Evolutionary conservation across 345 rosid species (phyloP).

Genomic region (Aquilaria sinensis): DNA sequence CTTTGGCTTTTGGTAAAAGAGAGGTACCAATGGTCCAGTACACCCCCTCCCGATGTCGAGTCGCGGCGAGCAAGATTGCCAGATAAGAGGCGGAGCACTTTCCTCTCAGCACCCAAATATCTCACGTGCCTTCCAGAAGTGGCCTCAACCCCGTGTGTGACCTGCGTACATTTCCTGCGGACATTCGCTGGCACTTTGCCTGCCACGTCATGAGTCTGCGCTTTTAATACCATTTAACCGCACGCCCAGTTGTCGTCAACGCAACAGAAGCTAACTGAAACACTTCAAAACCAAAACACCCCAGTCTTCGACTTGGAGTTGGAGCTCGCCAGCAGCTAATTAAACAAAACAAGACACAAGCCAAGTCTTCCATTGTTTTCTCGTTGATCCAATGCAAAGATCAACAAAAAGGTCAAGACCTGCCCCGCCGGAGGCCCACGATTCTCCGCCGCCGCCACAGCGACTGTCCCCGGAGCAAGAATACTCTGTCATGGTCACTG

Average conservation of each 20-base stretch:
- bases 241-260: conserved; percentile 2
- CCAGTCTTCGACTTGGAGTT: neutral
- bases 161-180: too few species aligned
- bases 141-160: too few species aligned
- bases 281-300: neutral
- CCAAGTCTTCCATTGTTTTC: neutral
- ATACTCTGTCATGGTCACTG: conserved; percentile 56
- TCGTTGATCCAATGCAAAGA: conserved; percentile 23
- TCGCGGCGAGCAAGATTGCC: too few species aligned
- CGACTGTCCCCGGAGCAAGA: conserved; percentile 60
- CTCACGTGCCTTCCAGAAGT: too few species aligned
- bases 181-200: too few species aligned
- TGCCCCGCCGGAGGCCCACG: conserved; percentile 10
- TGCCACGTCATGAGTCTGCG: neutral
- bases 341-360: neutral
- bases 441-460: conserved; percentile 1
- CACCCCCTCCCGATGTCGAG: too few species aligned
- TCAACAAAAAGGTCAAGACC: conserved; percentile 23
- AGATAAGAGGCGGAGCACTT: too few species aligned
- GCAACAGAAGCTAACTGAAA: neutral
- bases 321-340: neutral
- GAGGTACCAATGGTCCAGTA: too few species aligned
- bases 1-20: too few species aligned
- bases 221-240: neutral
- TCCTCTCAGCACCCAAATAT: too few species aligned